These are phyloP conservation scores for Pisolithus sp. DNA, from an alignment of 768 basidiomycete species.

Conservation along the genomic window DNA sequence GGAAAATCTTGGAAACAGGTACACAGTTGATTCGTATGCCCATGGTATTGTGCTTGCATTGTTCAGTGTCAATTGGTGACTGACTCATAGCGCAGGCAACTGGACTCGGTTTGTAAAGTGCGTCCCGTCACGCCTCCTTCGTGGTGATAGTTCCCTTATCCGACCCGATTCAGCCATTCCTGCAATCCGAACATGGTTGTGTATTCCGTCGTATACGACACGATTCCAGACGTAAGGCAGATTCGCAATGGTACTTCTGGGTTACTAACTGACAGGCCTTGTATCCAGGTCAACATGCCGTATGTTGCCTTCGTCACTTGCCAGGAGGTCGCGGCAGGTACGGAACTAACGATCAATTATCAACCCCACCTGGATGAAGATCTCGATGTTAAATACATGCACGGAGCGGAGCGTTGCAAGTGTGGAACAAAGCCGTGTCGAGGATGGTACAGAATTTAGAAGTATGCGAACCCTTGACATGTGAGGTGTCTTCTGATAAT, in stretches of 20 bases:
- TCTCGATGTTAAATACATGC: constrained; percentile 13
- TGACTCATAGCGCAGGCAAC: constrained; percentile 42
- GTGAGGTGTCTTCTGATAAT: too few relatives aligned
- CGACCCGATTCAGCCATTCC: constrained; percentile 48
- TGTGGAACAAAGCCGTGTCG: constrained; percentile 34
- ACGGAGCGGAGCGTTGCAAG: constrained; percentile 30
- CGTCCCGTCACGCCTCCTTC: constrained; percentile 14
- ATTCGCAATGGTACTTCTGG: constrained; percentile 7
- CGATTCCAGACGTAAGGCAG: constrained; percentile 42
- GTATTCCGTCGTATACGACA: constrained; percentile 58
- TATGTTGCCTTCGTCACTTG: constrained; percentile 56
- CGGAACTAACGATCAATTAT: constrained; percentile 64
- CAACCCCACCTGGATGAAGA: constrained; percentile 37
- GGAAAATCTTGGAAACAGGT: constrained; percentile 29
- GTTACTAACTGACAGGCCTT: constrained; percentile 1
- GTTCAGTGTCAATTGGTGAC: neutral
- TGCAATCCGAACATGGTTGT: constrained; percentile 55
- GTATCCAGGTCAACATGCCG: constrained; percentile 46
- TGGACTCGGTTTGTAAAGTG: constrained; percentile 76
- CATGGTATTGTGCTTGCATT: constrained; percentile 35
- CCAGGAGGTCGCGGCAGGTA: constrained; percentile 39
- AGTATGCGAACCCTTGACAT: neutral
- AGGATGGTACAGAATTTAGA: constrained; percentile 28
- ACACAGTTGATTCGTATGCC: constrained; percentile 49
- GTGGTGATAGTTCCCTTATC: constrained; percentile 1